Evolutionary conservation across 2,329 filamentous ascomycete species (phyloP).

Genomic region (Diatrype stigma): DNA sequence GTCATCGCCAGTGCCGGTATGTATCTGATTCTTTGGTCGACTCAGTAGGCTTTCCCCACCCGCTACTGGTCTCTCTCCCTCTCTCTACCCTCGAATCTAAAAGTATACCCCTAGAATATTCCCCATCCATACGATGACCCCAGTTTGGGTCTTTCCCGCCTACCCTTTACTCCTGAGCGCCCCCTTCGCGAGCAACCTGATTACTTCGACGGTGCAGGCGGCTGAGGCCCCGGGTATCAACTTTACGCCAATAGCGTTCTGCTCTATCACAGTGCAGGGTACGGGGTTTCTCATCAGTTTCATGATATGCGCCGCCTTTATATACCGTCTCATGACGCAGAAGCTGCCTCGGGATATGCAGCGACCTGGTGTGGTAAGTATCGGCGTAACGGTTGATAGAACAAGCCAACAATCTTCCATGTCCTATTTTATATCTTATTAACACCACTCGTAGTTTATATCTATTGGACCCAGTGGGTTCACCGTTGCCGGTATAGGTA

Average conservation of each 20-base stretch:
- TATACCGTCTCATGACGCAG: constrained; percentile 84
- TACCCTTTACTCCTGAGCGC: constrained; percentile 77
- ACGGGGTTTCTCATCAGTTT: constrained; percentile 56
- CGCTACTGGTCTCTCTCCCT: not conserved
- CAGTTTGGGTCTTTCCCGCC: constrained; percentile 82
- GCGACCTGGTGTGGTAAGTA: constrained; percentile 64
- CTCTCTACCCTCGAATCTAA: too few relatives aligned
- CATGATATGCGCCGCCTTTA: constrained; percentile 80
- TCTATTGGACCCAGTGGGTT: constrained; percentile 71
- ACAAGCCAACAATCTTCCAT: not conserved
- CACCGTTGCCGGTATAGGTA: constrained; percentile 43
- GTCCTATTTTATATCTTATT: too few relatives aligned
- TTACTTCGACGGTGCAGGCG: constrained; percentile 34
- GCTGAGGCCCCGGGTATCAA: constrained; percentile 30
- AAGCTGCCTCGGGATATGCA: constrained; percentile 74
- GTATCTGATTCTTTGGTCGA: constrained; percentile 69
- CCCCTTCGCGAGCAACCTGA: constrained; percentile 62
- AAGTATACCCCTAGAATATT: constrained; percentile 39
- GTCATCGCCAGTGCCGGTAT: constrained; percentile 64
- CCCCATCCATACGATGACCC: constrained; percentile 79
- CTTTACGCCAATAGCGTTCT: constrained; percentile 42
- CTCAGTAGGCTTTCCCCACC: constrained; percentile 36
- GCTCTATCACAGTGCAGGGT: constrained; percentile 48
- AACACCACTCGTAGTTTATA: constrained; percentile 55
- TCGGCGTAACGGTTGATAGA: not conserved